Percentiles rank a stretch among this genome's conserved stretches.
These are phyloP conservation scores for Phytophthora fragariaefolia DNA, from an alignment of 352 stramenopile genomes.

Conservation along the genomic window DNA sequence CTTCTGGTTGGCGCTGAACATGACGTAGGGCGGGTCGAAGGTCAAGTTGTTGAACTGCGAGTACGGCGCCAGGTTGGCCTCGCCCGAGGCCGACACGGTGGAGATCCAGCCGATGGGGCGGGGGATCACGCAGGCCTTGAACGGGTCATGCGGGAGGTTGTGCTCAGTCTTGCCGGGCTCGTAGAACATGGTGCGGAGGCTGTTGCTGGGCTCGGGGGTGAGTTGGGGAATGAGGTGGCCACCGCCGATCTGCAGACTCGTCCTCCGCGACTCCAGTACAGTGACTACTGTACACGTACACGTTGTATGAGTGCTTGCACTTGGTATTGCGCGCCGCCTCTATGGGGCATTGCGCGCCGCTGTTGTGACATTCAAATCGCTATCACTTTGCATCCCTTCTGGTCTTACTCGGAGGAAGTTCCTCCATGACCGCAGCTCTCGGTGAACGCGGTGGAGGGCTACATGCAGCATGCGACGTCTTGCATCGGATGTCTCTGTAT, in stretches of 20 bases:
- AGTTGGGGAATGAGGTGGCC: slow-evolving; percentile 21
- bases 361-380: slow-evolving; percentile 44
- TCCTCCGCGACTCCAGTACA: slow-evolving; percentile 16
- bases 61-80: slow-evolving; percentile 36
- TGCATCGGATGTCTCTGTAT: neutral
- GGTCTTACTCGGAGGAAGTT: too few species aligned
- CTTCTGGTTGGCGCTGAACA: slow-evolving; percentile 46
- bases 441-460: neutral
- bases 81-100: slow-evolving; percentile 29
- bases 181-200: slow-evolving; percentile 29
- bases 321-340: slow-evolving; percentile 33
- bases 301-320: slow-evolving; percentile 34
- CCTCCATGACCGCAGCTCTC: neutral
- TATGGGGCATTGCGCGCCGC: slow-evolving; percentile 28
- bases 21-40: slow-evolving; percentile 41
- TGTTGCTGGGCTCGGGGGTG: slow-evolving; percentile 8
- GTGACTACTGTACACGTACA: neutral
- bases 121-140: slow-evolving; percentile 38
- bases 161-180: slow-evolving; percentile 41
- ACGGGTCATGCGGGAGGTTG: slow-evolving; percentile 41
- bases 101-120: slow-evolving; percentile 43
- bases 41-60: slow-evolving; percentile 46
- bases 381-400: slow-evolving; percentile 29
- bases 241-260: slow-evolving; percentile 1
- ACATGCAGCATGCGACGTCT: neutral